Evolutionary conservation across 495 filamentous ascomycete genomes (phyloP).

Genomic region (Hypoxylon trugodes): DNA sequence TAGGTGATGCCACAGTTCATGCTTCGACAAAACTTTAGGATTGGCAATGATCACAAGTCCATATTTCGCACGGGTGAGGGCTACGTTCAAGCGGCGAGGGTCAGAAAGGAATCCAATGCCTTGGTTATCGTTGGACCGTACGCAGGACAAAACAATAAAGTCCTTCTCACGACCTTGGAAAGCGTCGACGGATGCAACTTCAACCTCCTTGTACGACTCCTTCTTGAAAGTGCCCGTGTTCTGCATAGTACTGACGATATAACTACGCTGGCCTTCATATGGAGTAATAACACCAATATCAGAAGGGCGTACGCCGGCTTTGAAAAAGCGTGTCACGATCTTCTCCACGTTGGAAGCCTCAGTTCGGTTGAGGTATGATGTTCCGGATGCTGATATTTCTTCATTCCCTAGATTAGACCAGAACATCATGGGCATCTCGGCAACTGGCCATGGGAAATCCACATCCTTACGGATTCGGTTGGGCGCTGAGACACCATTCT

Average conservation of each 20-base stretch:
- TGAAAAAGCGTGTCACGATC: slow-evolving; percentile 98
- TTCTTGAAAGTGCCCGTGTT: slow-evolving; percentile 97
- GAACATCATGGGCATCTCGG: slow-evolving; percentile 99
- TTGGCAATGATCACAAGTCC: slow-evolving; percentile 96
- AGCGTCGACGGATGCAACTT: slow-evolving; percentile 97
- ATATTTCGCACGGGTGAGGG: slow-evolving; percentile 95
- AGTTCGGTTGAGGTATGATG: slow-evolving; percentile 96
- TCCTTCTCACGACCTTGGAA: slow-evolving; percentile 99
- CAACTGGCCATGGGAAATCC: slow-evolving; percentile 97
- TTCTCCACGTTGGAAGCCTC: slow-evolving; percentile 98
- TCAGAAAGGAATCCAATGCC: slow-evolving; percentile 99
- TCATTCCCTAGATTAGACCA: slow-evolving; percentile 98
- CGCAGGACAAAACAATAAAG: slow-evolving; percentile 97
- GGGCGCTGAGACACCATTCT: slow-evolving; percentile 93
- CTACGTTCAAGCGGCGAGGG: slow-evolving; percentile 98
- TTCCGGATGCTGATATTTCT: slow-evolving; percentile 97
- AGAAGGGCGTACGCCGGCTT: slow-evolving; percentile 90
- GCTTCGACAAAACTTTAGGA: slow-evolving; percentile 96
- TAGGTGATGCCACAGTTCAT: slow-evolving; percentile 97
- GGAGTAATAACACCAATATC: slow-evolving; percentile 99
- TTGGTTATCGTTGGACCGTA: slow-evolving; percentile 98
- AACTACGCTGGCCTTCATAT: slow-evolving; percentile 98
- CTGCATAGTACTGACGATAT: slow-evolving; percentile 99
- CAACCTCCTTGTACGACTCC: slow-evolving; percentile 98
- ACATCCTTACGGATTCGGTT: slow-evolving; percentile 91